phyloP scores from a whole-genome alignment of 257 asterid genomes.

The Nicotiana benthamiana region DNA sequence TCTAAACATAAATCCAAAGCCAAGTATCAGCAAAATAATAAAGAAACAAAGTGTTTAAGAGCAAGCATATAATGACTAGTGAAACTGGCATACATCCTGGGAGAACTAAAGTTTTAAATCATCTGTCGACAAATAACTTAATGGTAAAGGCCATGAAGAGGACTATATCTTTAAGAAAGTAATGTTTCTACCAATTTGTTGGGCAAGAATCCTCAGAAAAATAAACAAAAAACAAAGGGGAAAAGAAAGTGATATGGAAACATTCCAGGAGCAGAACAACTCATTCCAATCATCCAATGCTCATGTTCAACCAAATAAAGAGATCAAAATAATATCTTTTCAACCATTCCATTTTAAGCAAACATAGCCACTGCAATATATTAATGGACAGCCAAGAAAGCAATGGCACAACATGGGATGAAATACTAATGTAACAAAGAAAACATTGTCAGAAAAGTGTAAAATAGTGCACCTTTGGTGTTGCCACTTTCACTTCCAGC shows the following conservation, averaged over 20 bases:
- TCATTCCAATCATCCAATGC: background rate
- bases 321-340: background rate
- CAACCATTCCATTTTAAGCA: background rate
- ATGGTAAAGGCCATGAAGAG: background rate
- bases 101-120: background rate
- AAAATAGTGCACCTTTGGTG: conserved; percentile 64
- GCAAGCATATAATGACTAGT: background rate
- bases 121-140: background rate
- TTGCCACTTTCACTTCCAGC: conserved; percentile 95
- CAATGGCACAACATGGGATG: background rate
- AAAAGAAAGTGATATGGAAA: background rate
- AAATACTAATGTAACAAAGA: background rate
- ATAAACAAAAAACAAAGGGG: background rate
- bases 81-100: background rate
- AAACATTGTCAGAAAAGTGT: background rate
- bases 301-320: background rate
- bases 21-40: background rate
- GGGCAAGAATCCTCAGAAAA: background rate
- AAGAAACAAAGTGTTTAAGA: background rate
- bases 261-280: background rate
- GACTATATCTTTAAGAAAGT: too few species aligned
- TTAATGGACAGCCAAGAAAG: background rate
- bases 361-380: background rate
- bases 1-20: background rate
- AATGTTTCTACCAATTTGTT: background rate